Conservation (phyloP, 768 basidiomycete genomes). For the Phanerodontia chrysosporium region DNA sequence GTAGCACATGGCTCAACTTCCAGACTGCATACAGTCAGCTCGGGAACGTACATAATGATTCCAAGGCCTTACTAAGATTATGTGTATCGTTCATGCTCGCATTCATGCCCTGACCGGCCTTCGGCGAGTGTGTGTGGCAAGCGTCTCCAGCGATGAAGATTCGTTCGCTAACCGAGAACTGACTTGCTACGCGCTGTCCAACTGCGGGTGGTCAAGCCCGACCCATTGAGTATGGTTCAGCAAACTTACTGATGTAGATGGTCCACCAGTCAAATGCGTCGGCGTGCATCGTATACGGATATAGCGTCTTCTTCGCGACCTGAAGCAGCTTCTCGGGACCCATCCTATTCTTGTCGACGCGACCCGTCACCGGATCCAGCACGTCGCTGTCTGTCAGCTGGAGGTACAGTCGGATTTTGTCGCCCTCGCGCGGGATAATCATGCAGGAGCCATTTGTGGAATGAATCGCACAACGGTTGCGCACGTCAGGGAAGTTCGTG, state of each 20-base stretch:
- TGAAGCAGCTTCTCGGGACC: conserved; percentile 37
- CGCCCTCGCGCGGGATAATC: conserved; percentile 47
- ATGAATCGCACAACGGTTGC: conserved; percentile 45
- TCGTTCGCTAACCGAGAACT: conserved; percentile 43
- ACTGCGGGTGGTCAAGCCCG: conserved; percentile 28
- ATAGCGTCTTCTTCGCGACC: conserved; percentile 36
- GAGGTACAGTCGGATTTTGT: conserved; percentile 46
- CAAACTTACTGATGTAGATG: conserved; percentile 39
- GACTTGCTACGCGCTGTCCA: conserved; percentile 51
- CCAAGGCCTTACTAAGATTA: conserved; percentile 41
- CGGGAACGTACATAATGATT: no score
- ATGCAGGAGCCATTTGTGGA: conserved; percentile 47
- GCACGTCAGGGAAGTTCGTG: conserved; percentile 52
- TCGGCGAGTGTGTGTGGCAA: conserved; percentile 42
- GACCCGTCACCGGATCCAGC: conserved; percentile 32
- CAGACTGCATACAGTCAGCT: conserved; percentile 36
- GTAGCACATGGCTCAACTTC: conserved; percentile 49
- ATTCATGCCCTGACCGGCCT: conserved; percentile 51
- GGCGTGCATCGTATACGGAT: conserved; percentile 32
- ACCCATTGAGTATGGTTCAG: neutral
- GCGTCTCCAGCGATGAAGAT: conserved; percentile 57
- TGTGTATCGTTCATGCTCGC: conserved; percentile 51
- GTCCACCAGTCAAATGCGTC: conserved; percentile 47
- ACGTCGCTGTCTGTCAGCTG: conserved; percentile 42
- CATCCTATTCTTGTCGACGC: conserved; percentile 36